Conservation (phyloP, 306 rosid genomes). For the Cercis canadensis region DNA sequence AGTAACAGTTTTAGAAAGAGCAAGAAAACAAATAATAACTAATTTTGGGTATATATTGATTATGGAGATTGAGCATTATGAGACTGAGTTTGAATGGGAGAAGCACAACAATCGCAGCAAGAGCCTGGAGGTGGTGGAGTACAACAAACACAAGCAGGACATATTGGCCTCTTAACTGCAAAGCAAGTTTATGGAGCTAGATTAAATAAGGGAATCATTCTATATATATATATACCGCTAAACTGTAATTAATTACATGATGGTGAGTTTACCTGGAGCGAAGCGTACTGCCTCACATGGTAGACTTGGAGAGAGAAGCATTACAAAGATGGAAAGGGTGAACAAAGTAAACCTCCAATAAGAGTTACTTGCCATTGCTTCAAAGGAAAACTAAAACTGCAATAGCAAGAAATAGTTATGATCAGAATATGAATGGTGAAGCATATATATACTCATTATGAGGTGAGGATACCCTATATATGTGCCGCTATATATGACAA, state of each 20-base stretch:
- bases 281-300: neutral
- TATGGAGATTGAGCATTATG: slow-evolving; percentile 13
- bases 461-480: too few relatives aligned
- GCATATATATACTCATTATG: too few relatives aligned
- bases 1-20: too few relatives aligned
- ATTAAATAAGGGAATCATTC: too few relatives aligned
- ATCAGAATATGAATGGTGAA: too few relatives aligned
- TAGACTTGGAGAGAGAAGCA: neutral
- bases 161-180: slow-evolving; percentile 28
- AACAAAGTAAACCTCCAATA: neutral
- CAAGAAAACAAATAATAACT: too few relatives aligned
- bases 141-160: slow-evolving; percentile 53
- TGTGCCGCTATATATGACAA: too few relatives aligned
- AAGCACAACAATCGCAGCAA: slow-evolving; percentile 60
- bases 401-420: neutral
- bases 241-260: too few relatives aligned
- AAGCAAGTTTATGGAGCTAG: too few relatives aligned
- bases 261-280: neutral
- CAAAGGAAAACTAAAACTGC: too few relatives aligned
- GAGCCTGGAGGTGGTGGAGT: slow-evolving; percentile 47
- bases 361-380: neutral
- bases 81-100: slow-evolving; percentile 37
- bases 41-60: neutral
- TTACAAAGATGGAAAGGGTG: neutral
- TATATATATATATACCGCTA: too few relatives aligned